These are phyloP conservation scores for Macrolepiota dolichaula DNA, from an alignment of 768 basidiomycete genomes.

Conservation along the genomic window DNA sequence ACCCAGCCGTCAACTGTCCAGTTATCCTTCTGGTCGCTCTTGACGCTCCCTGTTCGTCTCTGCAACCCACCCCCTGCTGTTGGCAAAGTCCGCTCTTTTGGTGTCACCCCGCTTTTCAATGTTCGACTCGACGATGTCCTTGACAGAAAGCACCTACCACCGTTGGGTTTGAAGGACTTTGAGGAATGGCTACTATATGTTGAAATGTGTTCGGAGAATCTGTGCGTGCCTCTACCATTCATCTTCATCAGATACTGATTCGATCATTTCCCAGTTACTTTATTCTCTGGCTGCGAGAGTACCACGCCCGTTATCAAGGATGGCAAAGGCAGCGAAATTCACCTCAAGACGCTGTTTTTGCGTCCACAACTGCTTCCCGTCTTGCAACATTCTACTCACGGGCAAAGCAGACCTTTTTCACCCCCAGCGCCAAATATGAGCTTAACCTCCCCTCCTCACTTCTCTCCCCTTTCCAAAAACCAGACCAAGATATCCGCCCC, in stretches of 20 bases:
- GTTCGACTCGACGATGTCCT: conserved; percentile 74
- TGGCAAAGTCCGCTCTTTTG: conserved; percentile 65
- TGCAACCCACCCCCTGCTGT: conserved; percentile 70
- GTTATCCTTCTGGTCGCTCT: conserved; percentile 25
- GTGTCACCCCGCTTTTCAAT: conserved; percentile 63
- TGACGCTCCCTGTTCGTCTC: conserved; percentile 47
- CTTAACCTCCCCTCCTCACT: conserved; percentile 66
- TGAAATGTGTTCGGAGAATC: conserved; percentile 71
- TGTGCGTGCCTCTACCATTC: conserved; percentile 37
- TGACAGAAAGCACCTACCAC: conserved; percentile 73
- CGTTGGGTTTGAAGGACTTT: conserved; percentile 72
- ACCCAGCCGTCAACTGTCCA: conserved; percentile 11
- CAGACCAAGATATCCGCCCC: conserved; percentile 48
- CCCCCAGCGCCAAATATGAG: conserved; percentile 67
- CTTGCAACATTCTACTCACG: conserved; percentile 75
- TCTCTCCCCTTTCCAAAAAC: conserved; percentile 54
- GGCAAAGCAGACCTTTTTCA: conserved; percentile 80
- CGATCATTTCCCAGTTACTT: conserved; percentile 51
- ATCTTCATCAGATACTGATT: conserved; percentile 11
- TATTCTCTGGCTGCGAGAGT: conserved; percentile 78
- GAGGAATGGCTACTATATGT: conserved; percentile 83
- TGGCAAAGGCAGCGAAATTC: conserved; percentile 45
- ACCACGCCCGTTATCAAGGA: conserved; percentile 46
- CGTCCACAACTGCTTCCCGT: conserved; percentile 5
- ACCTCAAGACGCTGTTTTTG: conserved; percentile 24